Evolutionary conservation across 2,329 filamentous ascomycete species (phyloP).

Genomic region (Sclerotinia nivalis): DNA sequence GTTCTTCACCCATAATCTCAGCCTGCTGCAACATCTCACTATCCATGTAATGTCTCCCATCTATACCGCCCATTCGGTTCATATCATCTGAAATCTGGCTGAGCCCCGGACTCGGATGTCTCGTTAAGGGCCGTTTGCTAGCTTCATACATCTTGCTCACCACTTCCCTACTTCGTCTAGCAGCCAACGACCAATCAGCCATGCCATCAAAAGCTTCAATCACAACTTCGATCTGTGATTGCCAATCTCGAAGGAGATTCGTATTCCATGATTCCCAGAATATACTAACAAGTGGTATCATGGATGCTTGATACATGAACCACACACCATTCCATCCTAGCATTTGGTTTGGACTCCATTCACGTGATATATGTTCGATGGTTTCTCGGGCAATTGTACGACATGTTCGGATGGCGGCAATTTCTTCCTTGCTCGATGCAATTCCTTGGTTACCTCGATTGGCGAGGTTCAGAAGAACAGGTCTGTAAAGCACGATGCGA

Average conservation of each 20-base stretch:
- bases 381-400: constrained; percentile 68
- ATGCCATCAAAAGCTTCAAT: constrained; percentile 63
- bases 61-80: constrained; percentile 22
- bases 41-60: constrained; percentile 30
- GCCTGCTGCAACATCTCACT: constrained; percentile 45
- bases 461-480: constrained; percentile 67
- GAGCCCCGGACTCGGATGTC: constrained; percentile 40
- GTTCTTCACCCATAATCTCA: constrained; percentile 50
- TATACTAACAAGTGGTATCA: constrained; percentile 74
- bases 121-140: constrained; percentile 36
- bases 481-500: constrained; percentile 73
- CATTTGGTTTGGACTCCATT: constrained; percentile 73
- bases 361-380: constrained; percentile 69
- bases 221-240: constrained; percentile 58
- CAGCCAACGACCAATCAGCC: constrained; percentile 65
- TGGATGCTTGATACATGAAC: constrained; percentile 78
- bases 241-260: constrained; percentile 47
- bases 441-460: constrained; percentile 35
- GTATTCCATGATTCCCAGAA: constrained; percentile 60
- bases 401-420: constrained; percentile 67
- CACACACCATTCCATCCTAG: constrained; percentile 80
- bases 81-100: constrained; percentile 39
- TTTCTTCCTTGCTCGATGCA: constrained; percentile 57
- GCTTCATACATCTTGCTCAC: constrained; percentile 65
- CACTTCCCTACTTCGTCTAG: constrained; percentile 62